Evolutionary conservation across 345 rosid genomes (phyloP).

Genomic region (Citrus australasica): DNA sequence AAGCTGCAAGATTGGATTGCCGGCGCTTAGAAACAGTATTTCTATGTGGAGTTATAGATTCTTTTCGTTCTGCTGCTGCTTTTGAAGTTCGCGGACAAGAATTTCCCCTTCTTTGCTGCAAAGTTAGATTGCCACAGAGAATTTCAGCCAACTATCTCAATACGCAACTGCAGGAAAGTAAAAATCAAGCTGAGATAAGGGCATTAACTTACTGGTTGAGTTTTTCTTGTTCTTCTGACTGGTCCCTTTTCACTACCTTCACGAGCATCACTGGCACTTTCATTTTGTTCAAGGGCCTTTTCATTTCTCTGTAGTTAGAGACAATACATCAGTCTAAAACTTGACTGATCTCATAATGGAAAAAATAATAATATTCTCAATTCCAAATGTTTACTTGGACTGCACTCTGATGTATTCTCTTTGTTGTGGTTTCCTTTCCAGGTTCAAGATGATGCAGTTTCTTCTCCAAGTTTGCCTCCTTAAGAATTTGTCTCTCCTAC

Average conservation of each 20-base stretch:
- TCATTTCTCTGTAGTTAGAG: slow-evolving; percentile 26
- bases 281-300: slow-evolving; percentile 18
- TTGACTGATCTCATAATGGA: background rate
- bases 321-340: slow-evolving; percentile 7
- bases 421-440: slow-evolving; percentile 32
- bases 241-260: slow-evolving; percentile 16
- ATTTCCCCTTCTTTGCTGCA: slow-evolving; percentile 23
- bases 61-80: slow-evolving; percentile 19
- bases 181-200: background rate
- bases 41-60: slow-evolving; percentile 24
- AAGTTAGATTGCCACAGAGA: background rate
- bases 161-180: background rate
- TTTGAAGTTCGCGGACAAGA: slow-evolving; percentile 17
- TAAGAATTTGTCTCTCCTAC: slow-evolving; percentile 74
- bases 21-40: slow-evolving; percentile 23
- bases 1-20: slow-evolving; percentile 19
- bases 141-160: slow-evolving; percentile 2
- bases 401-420: slow-evolving; percentile 27
- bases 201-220: slow-evolving; percentile 25
- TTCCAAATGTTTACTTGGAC: slow-evolving; percentile 39
- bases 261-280: background rate
- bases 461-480: slow-evolving; percentile 76
- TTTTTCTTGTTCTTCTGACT: slow-evolving; percentile 4
- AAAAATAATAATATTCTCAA: background rate
- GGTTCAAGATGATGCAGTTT: slow-evolving; percentile 37